Conservation (phyloP, 2,329 filamentous ascomycete species). For the Helminthosporium solani region DNA sequence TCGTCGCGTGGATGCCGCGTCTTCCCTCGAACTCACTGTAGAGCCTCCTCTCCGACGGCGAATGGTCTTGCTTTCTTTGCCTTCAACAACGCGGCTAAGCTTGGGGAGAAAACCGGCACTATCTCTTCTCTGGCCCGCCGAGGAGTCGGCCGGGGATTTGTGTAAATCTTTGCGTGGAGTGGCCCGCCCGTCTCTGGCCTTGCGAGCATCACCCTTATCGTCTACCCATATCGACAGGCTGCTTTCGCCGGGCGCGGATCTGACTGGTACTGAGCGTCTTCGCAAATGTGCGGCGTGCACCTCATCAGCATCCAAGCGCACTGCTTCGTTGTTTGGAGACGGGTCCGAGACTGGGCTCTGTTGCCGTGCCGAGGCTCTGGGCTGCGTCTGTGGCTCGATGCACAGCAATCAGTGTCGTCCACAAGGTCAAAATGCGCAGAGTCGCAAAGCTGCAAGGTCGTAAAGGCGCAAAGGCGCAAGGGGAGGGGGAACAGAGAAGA, state of each 20-base stretch:
- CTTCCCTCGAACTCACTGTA: slow-evolving; percentile 20
- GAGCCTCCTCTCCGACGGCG: slow-evolving; percentile 25
- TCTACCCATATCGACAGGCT: slow-evolving; percentile 22
- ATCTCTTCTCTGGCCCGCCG: slow-evolving; percentile 20
- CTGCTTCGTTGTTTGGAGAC: slow-evolving; percentile 16
- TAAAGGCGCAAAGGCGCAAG: too few relatives aligned
- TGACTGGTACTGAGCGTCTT: slow-evolving; percentile 29
- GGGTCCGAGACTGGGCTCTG: slow-evolving; percentile 19
- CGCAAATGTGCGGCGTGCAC: slow-evolving; percentile 16
- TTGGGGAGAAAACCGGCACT: slow-evolving; percentile 39
- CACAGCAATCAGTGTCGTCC: slow-evolving; percentile 24
- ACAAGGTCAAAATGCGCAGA: slow-evolving; percentile 6
- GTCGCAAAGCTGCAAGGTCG: slow-evolving; percentile 8
- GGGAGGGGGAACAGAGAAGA: slow-evolving; percentile 10
- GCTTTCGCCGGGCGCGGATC: slow-evolving; percentile 20
- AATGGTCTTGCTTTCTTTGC: slow-evolving; percentile 27
- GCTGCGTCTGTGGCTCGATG: slow-evolving; percentile 30
- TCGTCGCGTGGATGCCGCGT: slow-evolving; percentile 8
- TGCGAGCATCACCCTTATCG: slow-evolving; percentile 24
- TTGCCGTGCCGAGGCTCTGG: slow-evolving; percentile 21
- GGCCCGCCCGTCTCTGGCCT: slow-evolving; percentile 19
- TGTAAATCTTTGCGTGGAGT: slow-evolving; percentile 24
- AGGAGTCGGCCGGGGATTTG: slow-evolving; percentile 16
- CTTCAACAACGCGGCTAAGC: slow-evolving; percentile 45
- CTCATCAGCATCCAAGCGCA: slow-evolving; percentile 9